Evolutionary conservation across 2,329 filamentous ascomycete species (phyloP).

Genomic region (Celoporthe dispersa): DNA sequence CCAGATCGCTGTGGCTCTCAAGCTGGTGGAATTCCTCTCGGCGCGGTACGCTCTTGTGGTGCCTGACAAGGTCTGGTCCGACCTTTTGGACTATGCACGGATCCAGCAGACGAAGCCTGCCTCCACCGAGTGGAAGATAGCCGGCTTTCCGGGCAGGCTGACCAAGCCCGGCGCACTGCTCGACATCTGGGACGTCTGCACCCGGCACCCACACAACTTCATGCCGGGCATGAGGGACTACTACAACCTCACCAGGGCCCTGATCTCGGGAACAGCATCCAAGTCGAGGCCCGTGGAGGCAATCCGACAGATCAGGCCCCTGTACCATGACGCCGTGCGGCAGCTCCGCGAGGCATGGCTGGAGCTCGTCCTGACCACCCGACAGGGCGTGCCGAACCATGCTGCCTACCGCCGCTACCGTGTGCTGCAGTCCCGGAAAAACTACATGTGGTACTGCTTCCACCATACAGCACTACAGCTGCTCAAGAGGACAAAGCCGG

Average conservation of each 20-base stretch:
- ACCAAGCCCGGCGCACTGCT: constrained; percentile 51
- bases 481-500: constrained; percentile 30
- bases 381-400: constrained; percentile 32
- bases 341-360: constrained; percentile 33
- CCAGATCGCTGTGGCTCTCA: constrained; percentile 61
- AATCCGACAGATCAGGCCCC: constrained; percentile 36
- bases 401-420: constrained; percentile 33
- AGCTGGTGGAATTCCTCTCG: constrained; percentile 67
- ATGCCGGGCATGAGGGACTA: constrained; percentile 62
- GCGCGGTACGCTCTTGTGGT: constrained; percentile 62
- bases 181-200: constrained; percentile 64
- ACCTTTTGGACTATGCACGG: constrained; percentile 70
- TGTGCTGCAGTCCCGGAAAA: constrained; percentile 36
- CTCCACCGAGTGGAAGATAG: constrained; percentile 42
- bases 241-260: constrained; percentile 46
- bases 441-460: constrained; percentile 40
- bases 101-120: constrained; percentile 52
- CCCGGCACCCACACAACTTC: constrained; percentile 58
- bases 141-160: constrained; percentile 38
- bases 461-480: constrained; percentile 36
- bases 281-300: constrained; percentile 31
- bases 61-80: constrained; percentile 62
- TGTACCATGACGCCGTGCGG: constrained; percentile 36
- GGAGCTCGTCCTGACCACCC: constrained; percentile 33
- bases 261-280: constrained; percentile 37